Evolutionary conservation across 139 green algal genomes (phyloP).

Genomic region (Dunaliella primolecta): DNA sequence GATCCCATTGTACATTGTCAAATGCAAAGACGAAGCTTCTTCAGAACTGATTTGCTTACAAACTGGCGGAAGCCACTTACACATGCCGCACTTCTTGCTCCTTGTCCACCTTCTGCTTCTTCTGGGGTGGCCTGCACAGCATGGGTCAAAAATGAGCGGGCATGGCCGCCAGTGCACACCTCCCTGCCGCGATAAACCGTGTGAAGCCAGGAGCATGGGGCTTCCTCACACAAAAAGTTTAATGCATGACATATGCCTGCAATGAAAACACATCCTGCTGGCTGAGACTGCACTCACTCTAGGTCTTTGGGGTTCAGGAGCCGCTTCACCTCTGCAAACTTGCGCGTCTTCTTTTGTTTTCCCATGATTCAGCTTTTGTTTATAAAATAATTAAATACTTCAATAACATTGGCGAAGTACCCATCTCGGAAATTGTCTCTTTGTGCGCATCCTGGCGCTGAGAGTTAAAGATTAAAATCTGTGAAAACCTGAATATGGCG

Average conservation of each 20-base stretch:
- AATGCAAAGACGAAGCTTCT: background rate
- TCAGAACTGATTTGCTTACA: too few species aligned
- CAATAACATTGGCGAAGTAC: background rate
- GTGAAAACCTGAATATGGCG: slow-evolving; percentile 22
- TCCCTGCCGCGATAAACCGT: too few species aligned
- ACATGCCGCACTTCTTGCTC: slow-evolving; percentile 46
- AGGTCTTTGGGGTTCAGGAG: slow-evolving; percentile 89
- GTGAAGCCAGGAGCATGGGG: too few species aligned
- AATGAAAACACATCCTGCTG: too few species aligned
- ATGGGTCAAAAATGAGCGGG: too few species aligned
- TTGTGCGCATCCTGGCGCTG: background rate
- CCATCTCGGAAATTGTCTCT: background rate
- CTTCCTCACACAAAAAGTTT: too few species aligned
- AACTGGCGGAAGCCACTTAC: slow-evolving; percentile 27
- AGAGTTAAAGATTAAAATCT: too few species aligned
- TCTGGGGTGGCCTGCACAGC: slow-evolving; percentile 38
- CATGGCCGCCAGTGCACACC: too few species aligned
- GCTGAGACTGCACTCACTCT: slow-evolving; percentile 5
- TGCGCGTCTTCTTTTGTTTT: slow-evolving; percentile 92
- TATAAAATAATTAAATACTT: background rate
- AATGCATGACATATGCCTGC: too few species aligned
- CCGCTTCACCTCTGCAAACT: slow-evolving; percentile 95
- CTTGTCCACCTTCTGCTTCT: slow-evolving; percentile 59
- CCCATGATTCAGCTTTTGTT: slow-evolving; percentile 88
- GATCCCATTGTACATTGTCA: background rate